These are phyloP conservation scores for Trametes elegans DNA, from an alignment of 768 basidiomycete species.

Conservation along the genomic window DNA sequence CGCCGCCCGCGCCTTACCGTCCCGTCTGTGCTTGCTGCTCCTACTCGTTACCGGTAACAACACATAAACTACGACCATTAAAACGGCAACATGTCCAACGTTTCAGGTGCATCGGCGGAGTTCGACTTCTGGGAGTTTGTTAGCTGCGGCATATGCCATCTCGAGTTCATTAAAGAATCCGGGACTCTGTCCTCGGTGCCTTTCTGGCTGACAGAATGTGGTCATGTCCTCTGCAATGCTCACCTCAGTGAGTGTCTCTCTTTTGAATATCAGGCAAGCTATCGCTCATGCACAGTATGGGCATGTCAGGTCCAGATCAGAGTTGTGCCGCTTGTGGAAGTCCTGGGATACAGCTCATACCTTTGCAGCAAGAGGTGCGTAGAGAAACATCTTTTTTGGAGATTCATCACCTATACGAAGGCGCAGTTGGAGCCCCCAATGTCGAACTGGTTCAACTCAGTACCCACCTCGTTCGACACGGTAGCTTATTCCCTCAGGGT, in stretches of 20 bases:
- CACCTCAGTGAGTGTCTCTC: slow-evolving; percentile 65
- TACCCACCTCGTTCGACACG: slow-evolving; percentile 59
- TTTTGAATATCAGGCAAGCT: not conserved
- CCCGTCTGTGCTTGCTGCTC: not conserved
- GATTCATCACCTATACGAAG: not conserved
- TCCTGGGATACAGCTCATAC: slow-evolving; percentile 61
- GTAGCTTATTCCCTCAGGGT: slow-evolving; percentile 71
- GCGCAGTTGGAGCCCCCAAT: slow-evolving; percentile 79
- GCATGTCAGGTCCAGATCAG: slow-evolving; percentile 62
- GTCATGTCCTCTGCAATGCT: slow-evolving; percentile 81
- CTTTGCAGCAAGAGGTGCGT: slow-evolving; percentile 71
- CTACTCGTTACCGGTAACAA: not conserved
- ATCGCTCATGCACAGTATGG: not conserved
- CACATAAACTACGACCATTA: not conserved
- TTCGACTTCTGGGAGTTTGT: slow-evolving; percentile 84
- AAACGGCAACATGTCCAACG: slow-evolving; percentile 37
- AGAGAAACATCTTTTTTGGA: not conserved
- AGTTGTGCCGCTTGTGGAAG: slow-evolving; percentile 71
- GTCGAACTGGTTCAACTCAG: slow-evolving; percentile 75
- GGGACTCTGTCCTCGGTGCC: slow-evolving; percentile 57
- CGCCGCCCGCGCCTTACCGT: too few relatives aligned
- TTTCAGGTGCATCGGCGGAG: slow-evolving; percentile 31
- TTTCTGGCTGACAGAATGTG: slow-evolving; percentile 89
- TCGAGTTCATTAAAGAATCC: slow-evolving; percentile 55
- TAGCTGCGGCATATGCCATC: slow-evolving; percentile 64